A percentile compares a stretch with the other conserved stretches of the same genome.
phyloP scores from a whole-genome alignment of 169 alveolate genomes.

The Eimeria tenella region DNA sequence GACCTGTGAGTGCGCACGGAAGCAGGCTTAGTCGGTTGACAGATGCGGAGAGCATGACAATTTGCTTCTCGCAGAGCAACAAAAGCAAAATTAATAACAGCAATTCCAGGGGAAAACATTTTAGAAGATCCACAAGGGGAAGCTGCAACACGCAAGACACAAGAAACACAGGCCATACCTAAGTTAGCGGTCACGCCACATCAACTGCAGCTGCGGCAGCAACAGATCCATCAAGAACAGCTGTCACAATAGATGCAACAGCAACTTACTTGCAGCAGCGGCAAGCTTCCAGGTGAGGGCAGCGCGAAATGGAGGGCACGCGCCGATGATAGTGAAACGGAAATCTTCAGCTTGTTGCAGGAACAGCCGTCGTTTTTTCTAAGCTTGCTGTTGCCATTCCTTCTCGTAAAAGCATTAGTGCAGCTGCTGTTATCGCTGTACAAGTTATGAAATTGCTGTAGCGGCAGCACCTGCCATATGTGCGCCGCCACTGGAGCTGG shows the following conservation, averaged over 20 bases:
- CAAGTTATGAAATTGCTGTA: neutral
- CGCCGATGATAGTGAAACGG: slow-evolving; percentile 15
- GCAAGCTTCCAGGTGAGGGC: slow-evolving; percentile 58
- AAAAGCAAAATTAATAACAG: slow-evolving; percentile 16
- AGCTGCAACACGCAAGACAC: slow-evolving; percentile 23
- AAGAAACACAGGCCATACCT: neutral
- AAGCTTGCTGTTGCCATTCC: neutral
- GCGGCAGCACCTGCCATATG: slow-evolving; percentile 56
- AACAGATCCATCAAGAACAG: neutral
- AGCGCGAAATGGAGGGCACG: slow-evolving; percentile 55
- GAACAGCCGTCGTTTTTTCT: neutral
- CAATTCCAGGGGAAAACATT: slow-evolving; percentile 32
- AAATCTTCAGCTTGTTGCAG: neutral
- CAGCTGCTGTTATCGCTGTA: slow-evolving; percentile 10
- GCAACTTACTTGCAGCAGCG: slow-evolving; percentile 43
- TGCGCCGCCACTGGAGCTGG: slow-evolving; percentile 66
- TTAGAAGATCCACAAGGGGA: slow-evolving; percentile 17
- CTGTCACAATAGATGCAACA: neutral
- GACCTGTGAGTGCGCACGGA: slow-evolving; percentile 61
- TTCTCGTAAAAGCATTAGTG: neutral
- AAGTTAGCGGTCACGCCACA: neutral
- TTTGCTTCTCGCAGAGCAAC: slow-evolving; percentile 57
- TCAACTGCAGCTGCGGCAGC: neutral
- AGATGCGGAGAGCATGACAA: slow-evolving; percentile 63
- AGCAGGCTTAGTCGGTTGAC: slow-evolving; percentile 58